Evolutionary conservation across 495 filamentous ascomycete genomes (phyloP), one percentile per base, ranked within the genome.

Genomic region (Bacidia gigantensis): DNA sequence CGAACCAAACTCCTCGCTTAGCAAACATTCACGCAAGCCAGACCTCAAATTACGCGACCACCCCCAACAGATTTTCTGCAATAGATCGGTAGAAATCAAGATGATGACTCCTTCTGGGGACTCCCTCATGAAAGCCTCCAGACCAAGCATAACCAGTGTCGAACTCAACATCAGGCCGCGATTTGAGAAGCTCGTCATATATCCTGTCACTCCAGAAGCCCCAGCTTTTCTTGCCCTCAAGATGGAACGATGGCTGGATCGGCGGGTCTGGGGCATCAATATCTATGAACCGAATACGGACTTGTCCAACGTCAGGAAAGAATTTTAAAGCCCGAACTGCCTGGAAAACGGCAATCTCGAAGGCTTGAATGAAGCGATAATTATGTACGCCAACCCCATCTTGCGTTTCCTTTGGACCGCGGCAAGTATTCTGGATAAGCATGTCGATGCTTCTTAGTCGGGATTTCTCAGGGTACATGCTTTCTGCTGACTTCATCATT

Each of bases 241-340:
- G 65, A 54, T 80, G 66, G 58, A 85, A 87, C 57, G 79, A 77
- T 0, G 83, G 83, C 56, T 85, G 86, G 1, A 85, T 65, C 2
- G 74, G 73, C 0, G 60, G 67, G 44, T 61, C 60, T 11, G 61
- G 69, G 61, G 66, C 71, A 74, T 82, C 81, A 2, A 86, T 72
- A 60, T 87, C 82, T 22, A 87, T 77, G 60, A 81, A 86, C 48
- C 81, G 79, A 56, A 87, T 83, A 50, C 81, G 69, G 22, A 87
- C 64, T 58, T 74, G 73, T 22, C 76, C 62, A 12, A 87, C 65
- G 5, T 63, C 61, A 35, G 69, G 69, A 50, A 83, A 72, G 14
- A 66, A 62, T 10, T 72, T 67, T 12, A 86, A 64, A 21, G 76
- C 68, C 21, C 72, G 67, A n/a, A 84, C 73, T 11, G 74, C 79